Evolutionary conservation across 176 grass and related monocot species (phyloP).

Genomic region (Elaeis guineensis): DNA sequence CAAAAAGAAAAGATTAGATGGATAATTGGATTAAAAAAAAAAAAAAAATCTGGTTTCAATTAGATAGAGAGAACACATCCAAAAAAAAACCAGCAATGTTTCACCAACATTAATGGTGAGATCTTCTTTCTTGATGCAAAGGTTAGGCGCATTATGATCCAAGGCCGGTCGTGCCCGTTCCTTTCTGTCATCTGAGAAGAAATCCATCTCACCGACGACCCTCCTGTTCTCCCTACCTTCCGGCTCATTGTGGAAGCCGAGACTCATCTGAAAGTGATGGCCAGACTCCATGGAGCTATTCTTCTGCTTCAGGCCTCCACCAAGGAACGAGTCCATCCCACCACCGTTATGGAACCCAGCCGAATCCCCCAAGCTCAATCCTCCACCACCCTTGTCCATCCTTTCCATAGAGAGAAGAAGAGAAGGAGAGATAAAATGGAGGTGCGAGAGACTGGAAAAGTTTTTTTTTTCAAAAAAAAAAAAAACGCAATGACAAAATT

Average conservation of each 20-base stretch:
- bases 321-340: too few species aligned
- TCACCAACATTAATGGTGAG: constrained; percentile 60
- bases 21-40: too few species aligned
- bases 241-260: too few species aligned
- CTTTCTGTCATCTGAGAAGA: constrained; percentile 80
- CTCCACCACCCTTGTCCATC: constrained; percentile 9
- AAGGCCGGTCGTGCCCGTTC: constrained; percentile 12
- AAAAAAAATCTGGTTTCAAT: too few species aligned
- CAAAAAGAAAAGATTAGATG: neutral
- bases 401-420: too few species aligned
- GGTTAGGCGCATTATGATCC: constrained; percentile 21
- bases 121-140: constrained; percentile 47
- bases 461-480: too few species aligned
- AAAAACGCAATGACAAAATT: too few species aligned
- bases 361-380: constrained; percentile 31
- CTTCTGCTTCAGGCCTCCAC: too few species aligned
- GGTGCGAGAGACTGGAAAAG: neutral
- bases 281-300: constrained; percentile 5
- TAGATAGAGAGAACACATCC: too few species aligned
- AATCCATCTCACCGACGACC: constrained; percentile 52
- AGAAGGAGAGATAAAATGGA: neutral
- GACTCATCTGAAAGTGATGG: neutral
- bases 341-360: constrained; percentile 14
- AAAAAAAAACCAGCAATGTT: neutral
- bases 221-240: too few species aligned